Base-by-base conservation (phyloP, 805 yeast genomes). In the Nakazawaea laoshanensis region DNA sequence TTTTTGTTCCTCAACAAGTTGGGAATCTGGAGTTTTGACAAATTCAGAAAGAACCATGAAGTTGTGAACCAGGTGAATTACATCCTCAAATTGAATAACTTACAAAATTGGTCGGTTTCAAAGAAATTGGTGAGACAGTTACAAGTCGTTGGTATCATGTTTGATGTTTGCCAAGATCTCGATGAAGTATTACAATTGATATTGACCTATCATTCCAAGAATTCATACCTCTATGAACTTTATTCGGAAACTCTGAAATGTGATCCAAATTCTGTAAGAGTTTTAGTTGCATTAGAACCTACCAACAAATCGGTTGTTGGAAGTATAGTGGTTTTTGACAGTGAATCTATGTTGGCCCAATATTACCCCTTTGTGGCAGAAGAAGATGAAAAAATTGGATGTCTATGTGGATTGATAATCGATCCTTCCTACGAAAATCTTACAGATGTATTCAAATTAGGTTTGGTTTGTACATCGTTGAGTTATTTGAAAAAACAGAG, bases 401-500 rank as follows among this genome's bases (percentile, higher is more conserved):
- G 74, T 1, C 53, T 74, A 8, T 54, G 71, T 10, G 75, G 74
- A 4, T 61, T 74, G 2, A 59, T 73, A 19, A 66, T 71, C 17
- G 77, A 72, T 40, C 70, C 72, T 13, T 57, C 59, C 27, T 70
- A 70, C 46, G 63, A 67, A 18, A 70, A 67, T 39, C 59, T 74
- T 42, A 62, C 67, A 6, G 72, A 69, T 33, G 70, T 73, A 3
- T 67, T 74, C 51, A 67, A 63, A 37, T 59, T 66, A 41, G 81
- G 81, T 1, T 60, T 74, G 37, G 67, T 74, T 7, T 73, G 78
- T 40, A 66, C 77, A 32, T 74, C 67, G 5, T 63, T 70, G 11
- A 62, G 74, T 5, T 67, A 59, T 38, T 52, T 67, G 38, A 67
- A 65, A 42, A 40, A 45, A 19, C 49, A 51, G 29, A 28, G 26